A percentile compares a stretch with the other conserved stretches of the same genome.
Evolutionary conservation across 2,329 filamentous ascomycete species (phyloP).

Genomic region (Diaporthe caulivora): DNA sequence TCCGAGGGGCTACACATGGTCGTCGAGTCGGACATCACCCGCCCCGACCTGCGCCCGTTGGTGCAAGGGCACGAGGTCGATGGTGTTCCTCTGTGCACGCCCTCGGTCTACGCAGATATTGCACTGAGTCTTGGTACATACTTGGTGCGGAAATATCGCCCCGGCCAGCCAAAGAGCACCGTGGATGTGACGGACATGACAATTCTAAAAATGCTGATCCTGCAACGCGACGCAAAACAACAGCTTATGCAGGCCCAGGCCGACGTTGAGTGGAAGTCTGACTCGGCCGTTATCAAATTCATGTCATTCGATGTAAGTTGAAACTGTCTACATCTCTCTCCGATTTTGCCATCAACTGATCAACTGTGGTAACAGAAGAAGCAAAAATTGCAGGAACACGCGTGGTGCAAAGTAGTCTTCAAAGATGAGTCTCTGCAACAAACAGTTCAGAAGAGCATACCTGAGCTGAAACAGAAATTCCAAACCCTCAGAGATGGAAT

Average conservation of each 20-base stretch:
- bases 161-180: neutral
- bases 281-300: slow-evolving; percentile 73
- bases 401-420: slow-evolving; percentile 70
- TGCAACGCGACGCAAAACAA: slow-evolving; percentile 69
- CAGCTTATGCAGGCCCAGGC: slow-evolving; percentile 68
- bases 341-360: neutral
- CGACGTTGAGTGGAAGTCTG: slow-evolving; percentile 67
- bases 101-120: slow-evolving; percentile 63
- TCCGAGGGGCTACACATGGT: slow-evolving; percentile 58
- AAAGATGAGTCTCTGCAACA: slow-evolving; percentile 3
- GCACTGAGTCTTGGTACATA: slow-evolving; percentile 70
- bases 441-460: neutral
- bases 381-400: slow-evolving; percentile 74
- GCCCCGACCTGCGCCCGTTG: slow-evolving; percentile 70
- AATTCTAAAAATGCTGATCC: slow-evolving; percentile 62
- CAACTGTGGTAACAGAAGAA: slow-evolving; percentile 47
- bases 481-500: slow-evolving; percentile 70
- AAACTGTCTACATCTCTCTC: neutral
- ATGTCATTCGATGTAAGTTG: slow-evolving; percentile 64
- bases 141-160: slow-evolving; percentile 59
- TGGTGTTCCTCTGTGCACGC: slow-evolving; percentile 74
- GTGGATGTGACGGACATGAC: slow-evolving; percentile 79
- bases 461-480: neutral
- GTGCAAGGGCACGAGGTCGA: slow-evolving; percentile 77
- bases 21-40: slow-evolving; percentile 74